Base-by-base conservation (phyloP, 2,329 filamentous ascomycete genomes). In the Neoscytalidium dimidiatum region DNA sequence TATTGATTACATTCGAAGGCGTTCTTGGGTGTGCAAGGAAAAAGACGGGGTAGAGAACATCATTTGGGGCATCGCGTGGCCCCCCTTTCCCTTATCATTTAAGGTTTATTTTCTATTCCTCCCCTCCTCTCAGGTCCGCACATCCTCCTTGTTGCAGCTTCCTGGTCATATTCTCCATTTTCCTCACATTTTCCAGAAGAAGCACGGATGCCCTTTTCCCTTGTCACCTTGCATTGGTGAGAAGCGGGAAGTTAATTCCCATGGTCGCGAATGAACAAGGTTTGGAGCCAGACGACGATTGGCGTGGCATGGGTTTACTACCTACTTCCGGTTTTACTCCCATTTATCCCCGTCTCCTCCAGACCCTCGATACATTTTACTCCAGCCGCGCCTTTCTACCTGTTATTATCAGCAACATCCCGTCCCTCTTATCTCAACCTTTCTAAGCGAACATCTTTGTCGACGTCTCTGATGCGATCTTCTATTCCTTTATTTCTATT, bases 41-140 rank as follows among this genome's bases (percentile, higher is more conserved):
- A 60, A 60, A 60, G 56, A 60, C 26, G 56, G 56, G 56, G 41
- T 58, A 58, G 53, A 46, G 43, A 26, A 17, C 29, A 23, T 60
- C 38, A 46, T 48, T 26, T 46, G 19, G 4, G 56, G 56, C 56
- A 60, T 35, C 56, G 56, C 43, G 28, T 60, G 56, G n/a, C n/a
- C n/a, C 56, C 56, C 14, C n/a, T 21, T 9, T 46, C 3, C 21
- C 28, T 52, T 17, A 19, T 26, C n/a, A 11, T 52, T 58, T 31
- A 33, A 17, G 23, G 26, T 46, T 60, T 60, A 23, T 28, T 14
- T 41, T n/a, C 19, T 28, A 28, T 43, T 43, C 7, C 9, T 19
- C 13, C 3, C 8, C 5, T 31, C 33, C 11, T 1, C 19, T n/a
- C 23, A 29, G n/a, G 28, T 3, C 38, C 38, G 3, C n/a, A 3